Conservation (phyloP, 768 basidiomycete genomes). For the Cubamyces sp. region DNA sequence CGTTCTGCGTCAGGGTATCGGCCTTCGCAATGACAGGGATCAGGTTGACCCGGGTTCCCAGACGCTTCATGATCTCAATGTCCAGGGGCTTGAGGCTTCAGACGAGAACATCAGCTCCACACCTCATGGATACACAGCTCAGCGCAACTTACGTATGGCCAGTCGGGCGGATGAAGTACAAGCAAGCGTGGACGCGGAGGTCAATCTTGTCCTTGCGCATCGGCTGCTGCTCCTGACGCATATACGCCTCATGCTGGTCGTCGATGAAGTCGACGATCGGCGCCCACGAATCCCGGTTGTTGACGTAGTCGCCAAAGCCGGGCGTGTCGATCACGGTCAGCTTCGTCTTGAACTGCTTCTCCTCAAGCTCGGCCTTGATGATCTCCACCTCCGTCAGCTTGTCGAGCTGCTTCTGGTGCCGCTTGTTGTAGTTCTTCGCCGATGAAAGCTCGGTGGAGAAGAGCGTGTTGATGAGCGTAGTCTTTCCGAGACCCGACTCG, state of each 20-base stretch:
- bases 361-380: slow-evolving; percentile 99
- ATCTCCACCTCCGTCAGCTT: slow-evolving; percentile 99
- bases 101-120: slow-evolving; percentile 1
- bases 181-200: slow-evolving; percentile 92
- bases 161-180: slow-evolving; percentile 96
- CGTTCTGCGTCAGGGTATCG: slow-evolving; percentile 94
- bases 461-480: slow-evolving; percentile 97
- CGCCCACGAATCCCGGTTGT: slow-evolving; percentile 98
- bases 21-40: slow-evolving; percentile 98
- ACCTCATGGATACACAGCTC: not conserved
- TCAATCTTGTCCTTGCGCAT: slow-evolving; percentile 93
- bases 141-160: slow-evolving; percentile 85
- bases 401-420: slow-evolving; percentile 96
- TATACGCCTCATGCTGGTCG: slow-evolving; percentile 93
- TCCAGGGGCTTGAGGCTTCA: slow-evolving; percentile 91
- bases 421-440: slow-evolving; percentile 85
- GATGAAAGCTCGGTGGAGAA: slow-evolving; percentile 97
- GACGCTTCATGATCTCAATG: slow-evolving; percentile 99
- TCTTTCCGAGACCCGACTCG: slow-evolving; percentile 97
- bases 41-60: slow-evolving; percentile 96
- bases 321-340: slow-evolving; percentile 99
- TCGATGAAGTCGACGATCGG: slow-evolving; percentile 99
- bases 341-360: slow-evolving; percentile 99
- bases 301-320: slow-evolving; percentile 99
- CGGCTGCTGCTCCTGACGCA: slow-evolving; percentile 99